phyloP scores from a whole-genome alignment of 352 stramenopile genomes.

The Pythium grandisporangium region DNA sequence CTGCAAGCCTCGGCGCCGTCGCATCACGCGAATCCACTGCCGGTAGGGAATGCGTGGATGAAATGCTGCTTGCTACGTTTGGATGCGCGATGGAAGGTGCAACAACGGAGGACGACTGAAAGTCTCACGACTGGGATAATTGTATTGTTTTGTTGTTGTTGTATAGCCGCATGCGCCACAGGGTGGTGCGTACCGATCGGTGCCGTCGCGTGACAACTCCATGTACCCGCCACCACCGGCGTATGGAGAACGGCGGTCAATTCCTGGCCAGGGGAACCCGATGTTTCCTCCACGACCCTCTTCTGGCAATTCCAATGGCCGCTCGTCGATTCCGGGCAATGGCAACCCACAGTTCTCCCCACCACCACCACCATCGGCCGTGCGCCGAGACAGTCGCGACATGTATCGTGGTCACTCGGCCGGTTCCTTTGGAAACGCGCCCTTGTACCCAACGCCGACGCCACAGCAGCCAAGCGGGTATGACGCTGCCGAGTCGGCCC shows the following conservation, averaged over 20 bases:
- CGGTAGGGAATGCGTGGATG: neutral
- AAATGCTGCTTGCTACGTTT: too few species aligned
- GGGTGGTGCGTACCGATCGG: constrained; percentile 37
- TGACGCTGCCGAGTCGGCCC: constrained; percentile 2
- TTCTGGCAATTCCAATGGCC: constrained; percentile 16
- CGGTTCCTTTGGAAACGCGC: too few species aligned
- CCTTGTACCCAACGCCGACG: too few species aligned
- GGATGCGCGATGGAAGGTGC: too few species aligned
- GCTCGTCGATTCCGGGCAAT: constrained; percentile 36
- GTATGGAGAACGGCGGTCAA: constrained; percentile 50
- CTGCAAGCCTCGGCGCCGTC: constrained; percentile 1
- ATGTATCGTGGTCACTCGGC: constrained; percentile 31
- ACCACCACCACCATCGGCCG: constrained; percentile 35
- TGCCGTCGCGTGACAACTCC: constrained; percentile 46
- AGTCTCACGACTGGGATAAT: neutral
- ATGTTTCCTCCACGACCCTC: constrained; percentile 62
- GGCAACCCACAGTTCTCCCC: constrained; percentile 53
- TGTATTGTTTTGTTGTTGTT: neutral
- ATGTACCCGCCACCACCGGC: constrained; percentile 43
- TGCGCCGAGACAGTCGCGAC: constrained; percentile 24
- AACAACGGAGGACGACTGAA: too few species aligned
- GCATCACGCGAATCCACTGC: neutral
- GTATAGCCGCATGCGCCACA: constrained; percentile 13
- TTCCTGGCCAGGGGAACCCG: constrained; percentile 47
- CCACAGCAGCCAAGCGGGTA: too few species aligned